Evolutionary conservation across 2,329 filamentous ascomycete genomes (phyloP), one percentile per base, ranked within the genome.

Genomic region (Arthrinium puccinioides): DNA sequence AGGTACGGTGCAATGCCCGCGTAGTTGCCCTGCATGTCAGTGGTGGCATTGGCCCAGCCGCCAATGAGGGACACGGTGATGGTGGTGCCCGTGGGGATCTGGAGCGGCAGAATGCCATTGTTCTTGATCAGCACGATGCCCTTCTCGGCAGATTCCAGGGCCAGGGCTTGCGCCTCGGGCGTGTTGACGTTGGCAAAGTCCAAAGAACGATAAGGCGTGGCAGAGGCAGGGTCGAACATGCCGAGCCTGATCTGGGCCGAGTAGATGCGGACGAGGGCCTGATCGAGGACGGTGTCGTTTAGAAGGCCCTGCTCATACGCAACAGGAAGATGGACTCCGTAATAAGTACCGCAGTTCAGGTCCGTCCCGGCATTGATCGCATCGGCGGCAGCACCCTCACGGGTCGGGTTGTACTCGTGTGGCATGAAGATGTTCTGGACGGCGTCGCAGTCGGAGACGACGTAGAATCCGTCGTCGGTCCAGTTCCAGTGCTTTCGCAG

Each of bases 401-500:
- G 47, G 18, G 51, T 56, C 10, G 46, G 41, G 18, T 54, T 54
- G 27, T 55, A 65, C 24, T 60, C 44, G 24, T 66, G 63, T 14
- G 57, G 53, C 21, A 47, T 59, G 47, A 61, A 79, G 36, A 82
- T 67, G 47, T 80, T 72, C 39, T 72, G 65, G 2, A 82, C 62
- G 1, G 80, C 70, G 42, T 79, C 78, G 45, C 82, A 85, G 50
- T 84, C 81, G 7, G 70, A 74, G 1, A 74, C 76, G 18, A 85
- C 69, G 50, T 72, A 82, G 44, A 81, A 72, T 37, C 79, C 68
- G 27, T 74, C 67, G 2, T 70, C 65, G 0, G 70, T 74, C 67
- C 78, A 86, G 27, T 66, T 67, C 74, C 79, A 85, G 47, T 78
- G 72, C 32, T 81, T 70, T 4, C 82, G 68, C 4, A 85, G 64